Evolutionary conservation across 768 basidiomycete genomes (phyloP), one percentile per base, ranked within the genome.

Genomic region (Trametopsis cervina): DNA sequence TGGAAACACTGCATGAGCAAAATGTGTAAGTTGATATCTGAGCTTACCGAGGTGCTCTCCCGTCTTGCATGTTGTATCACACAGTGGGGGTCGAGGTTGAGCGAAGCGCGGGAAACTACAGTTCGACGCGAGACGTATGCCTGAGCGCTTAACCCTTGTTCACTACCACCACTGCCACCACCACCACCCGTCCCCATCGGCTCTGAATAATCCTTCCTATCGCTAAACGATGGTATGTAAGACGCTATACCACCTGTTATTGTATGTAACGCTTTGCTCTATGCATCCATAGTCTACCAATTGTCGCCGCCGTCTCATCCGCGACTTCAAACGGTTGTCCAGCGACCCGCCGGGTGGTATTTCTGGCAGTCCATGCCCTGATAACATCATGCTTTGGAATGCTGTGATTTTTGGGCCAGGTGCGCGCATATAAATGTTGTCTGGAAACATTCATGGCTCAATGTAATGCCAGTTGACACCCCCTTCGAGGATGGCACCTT

Each of bases 311-410:
- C 89, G 95, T 47, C 87, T 99, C 54, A 95, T 99, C 54, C 86
- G 96, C 49, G 96, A 99, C 69, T 98, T 99, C 71, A 98, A 96
- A 70, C 78, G 91, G 21, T 78, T 99, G 38, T 90, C 91, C 40
- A 84, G 83, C 20, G 96, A 98, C 62, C 94, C 95, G 3, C 96
- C 96, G 0, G 85, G 88, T 45, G 96, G 96, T 4, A 92, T 99
- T 56, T 94, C 91, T 3, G 96, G 95, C 12, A 94, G 91, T 60
- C 95, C 96, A 62, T 93, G 91, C 62, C 85, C 91, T 2, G 96
- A 98, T 64, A 98, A 98, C 65, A 96, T 99, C 66, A 96, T 98
- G 92, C 76, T 97, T 13, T 99, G 96, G 96, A 99, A 99, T 60
- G 96, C 96, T 1, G 96, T 99, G 49, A 99, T 99, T 54, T 98